phyloP scores from a whole-genome alignment of 306 rosid species.

The Cucumis hystrix region DNA sequence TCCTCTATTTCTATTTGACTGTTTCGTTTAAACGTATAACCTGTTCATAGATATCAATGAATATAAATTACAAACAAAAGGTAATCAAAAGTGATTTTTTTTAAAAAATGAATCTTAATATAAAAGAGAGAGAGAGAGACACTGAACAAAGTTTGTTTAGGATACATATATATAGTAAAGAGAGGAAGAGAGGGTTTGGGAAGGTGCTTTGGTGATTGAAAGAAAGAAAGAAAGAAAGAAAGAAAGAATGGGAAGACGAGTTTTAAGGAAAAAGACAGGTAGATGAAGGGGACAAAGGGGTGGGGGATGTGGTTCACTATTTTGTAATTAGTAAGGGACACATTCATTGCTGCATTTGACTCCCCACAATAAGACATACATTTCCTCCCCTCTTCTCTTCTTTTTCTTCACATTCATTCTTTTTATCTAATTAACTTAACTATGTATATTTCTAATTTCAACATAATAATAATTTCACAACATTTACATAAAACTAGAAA shows the following conservation, averaged over 20 bases:
- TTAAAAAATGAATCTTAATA: too few relatives aligned
- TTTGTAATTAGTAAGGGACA: constrained; percentile 1
- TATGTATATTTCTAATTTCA: too few relatives aligned
- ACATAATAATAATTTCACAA: not conserved
- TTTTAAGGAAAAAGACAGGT: not conserved
- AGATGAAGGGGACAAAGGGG: not conserved
- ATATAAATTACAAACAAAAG: too few relatives aligned
- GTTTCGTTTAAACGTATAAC: not conserved
- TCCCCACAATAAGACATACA: not conserved
- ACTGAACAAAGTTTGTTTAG: too few relatives aligned
- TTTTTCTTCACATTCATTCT: not conserved
- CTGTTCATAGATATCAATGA: too few relatives aligned
- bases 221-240: too few relatives aligned
- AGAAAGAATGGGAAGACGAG: not conserved
- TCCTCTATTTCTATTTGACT: not conserved
- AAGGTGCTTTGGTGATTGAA: too few relatives aligned
- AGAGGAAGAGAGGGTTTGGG: too few relatives aligned
- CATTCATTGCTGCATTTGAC: not conserved
- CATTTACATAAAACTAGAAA: not conserved
- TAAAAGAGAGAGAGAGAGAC: too few relatives aligned
- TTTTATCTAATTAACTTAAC: not conserved
- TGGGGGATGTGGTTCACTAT: not conserved
- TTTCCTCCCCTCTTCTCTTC: not conserved
- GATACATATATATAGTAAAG: too few relatives aligned
- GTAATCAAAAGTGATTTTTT: too few relatives aligned